Percentiles rank a stretch among this genome's conserved stretches.
These are phyloP conservation scores for Melanomma pulvis-pyrius DNA, from an alignment of 495 filamentous ascomycete genomes.

Conservation along the genomic window DNA sequence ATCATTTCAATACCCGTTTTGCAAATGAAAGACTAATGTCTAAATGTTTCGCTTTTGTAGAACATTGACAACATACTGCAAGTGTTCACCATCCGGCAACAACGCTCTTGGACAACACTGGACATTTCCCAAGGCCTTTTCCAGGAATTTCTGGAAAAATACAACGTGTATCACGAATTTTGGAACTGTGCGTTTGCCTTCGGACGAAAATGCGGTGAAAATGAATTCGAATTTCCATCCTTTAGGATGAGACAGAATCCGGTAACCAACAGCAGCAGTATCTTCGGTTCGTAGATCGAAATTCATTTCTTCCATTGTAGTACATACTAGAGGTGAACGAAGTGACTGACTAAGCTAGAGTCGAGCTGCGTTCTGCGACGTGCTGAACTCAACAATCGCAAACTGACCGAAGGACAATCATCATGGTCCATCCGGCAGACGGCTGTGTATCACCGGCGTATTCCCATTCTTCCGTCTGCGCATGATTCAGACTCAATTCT, in stretches of 20 bases:
- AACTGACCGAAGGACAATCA: slow-evolving; percentile 14
- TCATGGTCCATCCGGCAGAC: slow-evolving; percentile 45
- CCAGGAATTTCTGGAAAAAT: slow-evolving; percentile 13
- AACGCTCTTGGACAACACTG: slow-evolving; percentile 22
- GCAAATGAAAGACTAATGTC: neutral
- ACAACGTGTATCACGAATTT: slow-evolving; percentile 10
- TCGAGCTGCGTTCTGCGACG: slow-evolving; percentile 40
- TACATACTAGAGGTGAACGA: neutral
- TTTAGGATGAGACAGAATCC: slow-evolving; percentile 11
- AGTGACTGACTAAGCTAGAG: slow-evolving; percentile 28
- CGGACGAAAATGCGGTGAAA: slow-evolving; percentile 20
- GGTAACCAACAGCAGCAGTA: neutral
- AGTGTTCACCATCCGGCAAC: slow-evolving; percentile 17
- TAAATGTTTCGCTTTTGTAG: slow-evolving; percentile 1
- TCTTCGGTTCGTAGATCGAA: neutral
- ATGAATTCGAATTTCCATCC: slow-evolving; percentile 28
- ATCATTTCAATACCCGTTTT: neutral
- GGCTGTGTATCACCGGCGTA: slow-evolving; percentile 40
- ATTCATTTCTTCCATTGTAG: slow-evolving; percentile 3
- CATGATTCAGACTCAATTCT: slow-evolving; percentile 3
- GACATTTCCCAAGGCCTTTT: slow-evolving; percentile 23
- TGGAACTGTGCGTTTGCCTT: slow-evolving; percentile 20
- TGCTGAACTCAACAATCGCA: slow-evolving; percentile 37
- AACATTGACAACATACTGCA: slow-evolving; percentile 1
- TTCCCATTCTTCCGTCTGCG: slow-evolving; percentile 5